Evolutionary conservation across 495 filamentous ascomycete species (phyloP).

Genomic region (Hypoxylon trugodes): DNA sequence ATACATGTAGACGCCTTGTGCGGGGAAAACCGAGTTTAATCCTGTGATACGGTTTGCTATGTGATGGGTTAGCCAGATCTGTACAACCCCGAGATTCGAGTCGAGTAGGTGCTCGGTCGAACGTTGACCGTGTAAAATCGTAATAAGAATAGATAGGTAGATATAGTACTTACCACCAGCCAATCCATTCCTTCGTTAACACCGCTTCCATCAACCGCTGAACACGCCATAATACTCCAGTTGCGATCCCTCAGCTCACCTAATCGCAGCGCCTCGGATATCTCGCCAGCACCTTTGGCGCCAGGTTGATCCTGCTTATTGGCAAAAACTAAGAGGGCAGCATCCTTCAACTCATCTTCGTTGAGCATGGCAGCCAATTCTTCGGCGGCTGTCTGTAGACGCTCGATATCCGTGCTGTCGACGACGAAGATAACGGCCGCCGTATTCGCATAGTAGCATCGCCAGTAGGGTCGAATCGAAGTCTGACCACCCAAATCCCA

Average conservation of each 20-base stretch:
- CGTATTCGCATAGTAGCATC: slow-evolving; percentile 99
- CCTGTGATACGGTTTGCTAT: slow-evolving; percentile 60
- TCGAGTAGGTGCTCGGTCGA: background rate
- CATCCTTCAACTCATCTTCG: slow-evolving; percentile 94
- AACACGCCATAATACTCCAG: slow-evolving; percentile 98
- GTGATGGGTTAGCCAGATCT: slow-evolving; percentile 24
- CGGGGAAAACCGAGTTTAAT: slow-evolving; percentile 41
- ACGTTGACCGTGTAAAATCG: background rate
- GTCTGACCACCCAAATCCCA: slow-evolving; percentile 99
- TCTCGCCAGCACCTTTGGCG: slow-evolving; percentile 95
- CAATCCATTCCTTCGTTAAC: slow-evolving; percentile 98
- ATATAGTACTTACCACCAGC: slow-evolving; percentile 82
- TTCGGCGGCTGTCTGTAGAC: slow-evolving; percentile 88
- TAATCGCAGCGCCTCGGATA: slow-evolving; percentile 88
- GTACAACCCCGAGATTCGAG: slow-evolving; percentile 21
- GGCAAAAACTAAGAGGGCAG: slow-evolving; percentile 91
- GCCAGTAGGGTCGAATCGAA: slow-evolving; percentile 96
- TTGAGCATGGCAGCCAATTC: slow-evolving; percentile 95
- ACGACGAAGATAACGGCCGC: slow-evolving; percentile 99
- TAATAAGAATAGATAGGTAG: background rate
- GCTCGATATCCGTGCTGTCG: slow-evolving; percentile 95
- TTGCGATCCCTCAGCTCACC: slow-evolving; percentile 94
- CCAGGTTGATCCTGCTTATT: slow-evolving; percentile 99
- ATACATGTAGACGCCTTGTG: slow-evolving; percentile 28
- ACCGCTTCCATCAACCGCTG: slow-evolving; percentile 92